Conservation (phyloP, 106 monocot species). For the Phalaenopsis aphrodite region DNA sequence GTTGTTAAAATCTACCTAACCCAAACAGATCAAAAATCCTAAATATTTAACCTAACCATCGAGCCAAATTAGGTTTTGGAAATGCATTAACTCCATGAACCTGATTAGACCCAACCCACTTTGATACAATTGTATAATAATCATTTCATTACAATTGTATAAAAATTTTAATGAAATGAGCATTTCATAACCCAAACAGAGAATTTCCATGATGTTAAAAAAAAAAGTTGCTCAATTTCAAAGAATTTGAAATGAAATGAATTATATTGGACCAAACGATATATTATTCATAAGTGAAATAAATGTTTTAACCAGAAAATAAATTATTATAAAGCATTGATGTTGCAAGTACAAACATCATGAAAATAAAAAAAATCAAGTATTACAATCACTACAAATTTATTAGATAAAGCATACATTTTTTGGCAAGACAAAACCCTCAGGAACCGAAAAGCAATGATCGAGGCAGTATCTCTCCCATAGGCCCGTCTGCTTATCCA, state of each 20-base stretch:
- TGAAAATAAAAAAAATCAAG: neutral
- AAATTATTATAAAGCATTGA: neutral
- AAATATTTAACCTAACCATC: too few relatives aligned
- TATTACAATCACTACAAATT: neutral
- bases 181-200: too few relatives aligned
- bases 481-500: conserved; percentile 42
- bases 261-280: neutral
- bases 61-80: too few relatives aligned
- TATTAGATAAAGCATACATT: conserved; percentile 32
- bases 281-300: too few relatives aligned
- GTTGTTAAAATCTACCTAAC: too few relatives aligned
- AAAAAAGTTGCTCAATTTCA: neutral
- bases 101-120: too few relatives aligned
- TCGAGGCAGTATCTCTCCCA: conserved; percentile 80
- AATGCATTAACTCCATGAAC: too few relatives aligned
- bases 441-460: conserved; percentile 64
- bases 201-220: too few relatives aligned
- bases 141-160: too few relatives aligned
- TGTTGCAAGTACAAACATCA: neutral
- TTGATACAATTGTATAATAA: too few relatives aligned
- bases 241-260: neutral
- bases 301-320: neutral
- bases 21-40: too few relatives aligned
- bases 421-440: conserved; percentile 46
- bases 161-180: neutral